Base-by-base conservation (phyloP, 495 filamentous ascomycete species). In the Bathelium albidoporum region DNA sequence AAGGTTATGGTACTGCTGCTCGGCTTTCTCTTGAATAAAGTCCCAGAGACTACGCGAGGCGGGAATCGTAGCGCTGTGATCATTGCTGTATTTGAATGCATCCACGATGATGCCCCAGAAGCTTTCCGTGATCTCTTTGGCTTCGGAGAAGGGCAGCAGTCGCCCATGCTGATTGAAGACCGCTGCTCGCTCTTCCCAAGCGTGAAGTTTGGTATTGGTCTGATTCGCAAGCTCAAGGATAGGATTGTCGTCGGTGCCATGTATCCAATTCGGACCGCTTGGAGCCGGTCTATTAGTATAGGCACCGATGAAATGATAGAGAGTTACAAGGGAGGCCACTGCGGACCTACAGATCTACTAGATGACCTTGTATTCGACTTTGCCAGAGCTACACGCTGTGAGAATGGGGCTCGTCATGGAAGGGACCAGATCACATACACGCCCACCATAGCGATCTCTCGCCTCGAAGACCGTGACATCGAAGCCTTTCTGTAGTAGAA, bases 201-300 rank as follows among this genome's bases (percentile, higher is more conserved):
- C 78, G 62, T 85, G 80, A 16, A 83, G 76, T 0, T 73, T 65
- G 0, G 89, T 90, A 2, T 80, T 73, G 0, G 88, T 90, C 68
- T 84, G 75, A 65, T 83, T 80, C 16, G 90, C 91, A 32, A 98
- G 79, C 36, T 87, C 81, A 60, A 88, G 73, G 45, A 98, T 92
- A 4, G 94, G 92, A 71, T 96, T 98, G 58, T 88, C 75, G 1
- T 85, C 81, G 0, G 88, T 87, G 39, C 94, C 94, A 73, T 97
- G 93, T 29, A 96, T 95, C 93, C 93, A 97, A 70, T 97, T 97
- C 7, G 93, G 87, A 5, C 93, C 93, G 24, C 90, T 88, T 55
- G 22, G 20, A 16, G 41, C 20, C 16, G 64, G 2, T 31, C 22
- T 59, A 9, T 69, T 64, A 68, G 67, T 24, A 61, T 18, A 63